A percentile compares a stretch with the other conserved stretches of the same genome.
These are phyloP conservation scores for Rutidosis leptorrhynchoides DNA, from an alignment of 129 eudicot genomes.

Conservation along the genomic window DNA sequence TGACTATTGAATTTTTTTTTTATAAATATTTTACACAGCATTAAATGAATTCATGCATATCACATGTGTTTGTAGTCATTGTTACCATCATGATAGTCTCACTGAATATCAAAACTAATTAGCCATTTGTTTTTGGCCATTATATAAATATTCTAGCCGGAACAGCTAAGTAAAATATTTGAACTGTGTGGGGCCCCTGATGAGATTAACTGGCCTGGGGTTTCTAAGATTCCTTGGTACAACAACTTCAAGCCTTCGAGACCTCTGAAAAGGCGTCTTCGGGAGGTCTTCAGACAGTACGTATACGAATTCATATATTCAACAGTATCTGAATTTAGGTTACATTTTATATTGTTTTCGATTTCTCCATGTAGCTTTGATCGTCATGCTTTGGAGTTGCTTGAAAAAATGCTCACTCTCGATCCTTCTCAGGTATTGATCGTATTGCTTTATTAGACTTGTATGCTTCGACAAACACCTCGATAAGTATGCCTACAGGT, in stretches of 20 bases:
- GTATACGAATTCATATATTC: conserved; percentile 28
- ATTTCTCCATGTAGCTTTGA: conserved; percentile 56
- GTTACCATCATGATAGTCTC: conserved; percentile 6
- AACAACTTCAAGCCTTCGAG: conserved; percentile 85
- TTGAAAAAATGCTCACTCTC: conserved; percentile 89
- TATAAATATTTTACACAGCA: neutral
- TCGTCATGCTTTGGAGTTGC: conserved; percentile 80
- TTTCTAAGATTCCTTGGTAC: conserved; percentile 86
- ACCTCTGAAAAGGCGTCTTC: conserved; percentile 69
- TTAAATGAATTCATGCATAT: neutral
- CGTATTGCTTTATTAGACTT: conserved; percentile 35
- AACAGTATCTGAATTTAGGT: neutral
- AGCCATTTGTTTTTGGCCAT: conserved; percentile 5
- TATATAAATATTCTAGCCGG: conserved; percentile 51
- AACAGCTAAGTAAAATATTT: conserved; percentile 79
- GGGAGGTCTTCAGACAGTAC: conserved; percentile 84
- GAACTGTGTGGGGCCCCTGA: conserved; percentile 97
- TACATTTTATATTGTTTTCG: neutral
- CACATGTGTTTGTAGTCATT: neutral
- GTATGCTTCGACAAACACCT: neutral
- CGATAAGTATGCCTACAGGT: neutral
- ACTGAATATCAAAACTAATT: neutral
- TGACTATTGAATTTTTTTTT: neutral
- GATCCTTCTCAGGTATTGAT: conserved; percentile 86
- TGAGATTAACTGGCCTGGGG: conserved; percentile 93